Evolutionary conservation across 2,329 filamentous ascomycete species (phyloP), one percentile per base, ranked within the genome.

Genomic region (Fusarium mangiferae): DNA sequence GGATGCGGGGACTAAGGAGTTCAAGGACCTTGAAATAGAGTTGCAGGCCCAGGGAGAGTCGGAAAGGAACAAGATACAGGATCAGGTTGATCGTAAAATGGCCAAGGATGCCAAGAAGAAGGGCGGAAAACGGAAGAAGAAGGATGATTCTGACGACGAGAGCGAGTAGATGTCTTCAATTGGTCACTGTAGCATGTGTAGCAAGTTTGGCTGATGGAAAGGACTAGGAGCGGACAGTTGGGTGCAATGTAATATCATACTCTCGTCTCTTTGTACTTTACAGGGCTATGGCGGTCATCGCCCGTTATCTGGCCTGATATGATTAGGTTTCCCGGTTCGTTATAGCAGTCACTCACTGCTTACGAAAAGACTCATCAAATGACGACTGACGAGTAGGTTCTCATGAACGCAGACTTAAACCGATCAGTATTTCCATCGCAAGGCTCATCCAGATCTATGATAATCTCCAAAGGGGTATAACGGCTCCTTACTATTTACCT

Each of bases 41-140:
- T 81, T 98, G 74, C 88, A 92, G 66, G 90, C 88, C 42, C 85
- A 89, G 78, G 96, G 96, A 2, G 87, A 85, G 24, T 85, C 84
- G 15, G 94, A 98, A 83, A 87, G 96, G 60, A 87, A 89, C 71
- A 94, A 93, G 80, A 88, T 96, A 58, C 90, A 93, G 81, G 92
- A 91, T 41, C 93, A 96, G 83, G 93, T 94, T 17, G 92, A 96
- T 74, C 91, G 91, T 79, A 96, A 94, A 83, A 82, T 86, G 33
- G 89, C 87, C 72, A 91, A 92, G 78, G 88, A 88, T 65, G 85
- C 85, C 33, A 82, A 83, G 51, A 84, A 82, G 70, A 76, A 68
- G 59, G 73, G 62, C 4, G 66, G 81, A 67, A 85, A 82, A 79
- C 79, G 81, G 72, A 86, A 83, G 79, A 80, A 78, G 74, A 82